Evolutionary conservation across 139 green algal species (phyloP).

Genomic region (Closterium sp.): DNA sequence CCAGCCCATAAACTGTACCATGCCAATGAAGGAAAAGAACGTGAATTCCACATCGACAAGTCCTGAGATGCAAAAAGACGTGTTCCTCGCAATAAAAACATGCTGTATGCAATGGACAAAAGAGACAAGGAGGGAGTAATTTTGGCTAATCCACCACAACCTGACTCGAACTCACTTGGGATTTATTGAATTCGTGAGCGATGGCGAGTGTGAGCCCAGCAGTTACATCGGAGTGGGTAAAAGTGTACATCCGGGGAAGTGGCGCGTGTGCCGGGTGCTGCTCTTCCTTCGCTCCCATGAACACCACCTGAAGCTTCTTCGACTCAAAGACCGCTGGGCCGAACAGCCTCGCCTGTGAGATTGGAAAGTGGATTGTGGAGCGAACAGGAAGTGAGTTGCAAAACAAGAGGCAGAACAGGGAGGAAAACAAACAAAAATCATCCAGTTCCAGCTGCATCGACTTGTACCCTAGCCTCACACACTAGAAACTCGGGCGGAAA

Average conservation of each 20-base stretch:
- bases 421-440: too few species aligned
- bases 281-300: constrained; percentile 13
- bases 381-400: not conserved
- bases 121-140: not conserved
- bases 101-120: not conserved
- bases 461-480: too few species aligned
- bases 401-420: too few species aligned
- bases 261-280: not conserved
- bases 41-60: not conserved
- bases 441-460: too few species aligned
- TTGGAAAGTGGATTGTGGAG: not conserved
- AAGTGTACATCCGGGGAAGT: constrained; percentile 18
- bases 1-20: constrained; percentile 24
- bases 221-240: constrained; percentile 35
- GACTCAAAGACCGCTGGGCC: constrained; percentile 35
- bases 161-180: not conserved
- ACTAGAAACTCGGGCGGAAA: too few species aligned
- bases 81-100: not conserved
- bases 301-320: constrained; percentile 36
- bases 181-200: constrained; percentile 34
- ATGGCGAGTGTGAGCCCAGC: constrained; percentile 33
- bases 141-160: too few species aligned
- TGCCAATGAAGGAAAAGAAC: not conserved
- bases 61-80: too few species aligned
- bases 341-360: constrained; percentile 23